These are phyloP conservation scores for Kwoniella shivajii DNA, from an alignment of 1,284 basidiomycete species.

Conservation along the genomic window DNA sequence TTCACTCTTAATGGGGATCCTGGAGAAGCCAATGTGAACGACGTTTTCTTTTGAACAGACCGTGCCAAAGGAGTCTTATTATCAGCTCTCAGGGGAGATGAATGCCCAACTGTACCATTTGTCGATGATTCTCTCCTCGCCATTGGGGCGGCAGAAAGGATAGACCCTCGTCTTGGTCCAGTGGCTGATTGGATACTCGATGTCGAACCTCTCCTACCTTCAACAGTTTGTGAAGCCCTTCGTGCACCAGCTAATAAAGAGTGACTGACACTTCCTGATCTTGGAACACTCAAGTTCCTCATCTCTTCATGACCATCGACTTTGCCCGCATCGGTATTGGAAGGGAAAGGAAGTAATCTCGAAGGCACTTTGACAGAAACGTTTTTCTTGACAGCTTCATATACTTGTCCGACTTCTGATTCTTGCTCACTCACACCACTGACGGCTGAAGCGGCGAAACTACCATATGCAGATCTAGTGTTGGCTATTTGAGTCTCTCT, in stretches of 20 bases:
- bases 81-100: conserved; percentile 13
- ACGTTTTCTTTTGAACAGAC: conserved; percentile 27
- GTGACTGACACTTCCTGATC: conserved; percentile 6
- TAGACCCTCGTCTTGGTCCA: background rate
- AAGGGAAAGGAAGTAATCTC: conserved; percentile 16
- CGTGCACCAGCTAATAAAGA: conserved; percentile 10
- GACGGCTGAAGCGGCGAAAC: conserved; percentile 24
- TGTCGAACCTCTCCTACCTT: background rate
- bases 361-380: conserved; percentile 29
- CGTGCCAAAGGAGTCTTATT: background rate
- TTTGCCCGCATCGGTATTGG: background rate
- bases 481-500: conserved; percentile 9
- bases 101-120: conserved; percentile 1
- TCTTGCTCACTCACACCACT: conserved; percentile 30
- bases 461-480: conserved; percentile 18
- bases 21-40: conserved; percentile 37
- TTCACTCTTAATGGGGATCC: conserved; percentile 31
- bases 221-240: conserved; percentile 2
- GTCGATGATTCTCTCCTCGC: conserved; percentile 1
- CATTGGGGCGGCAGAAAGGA: background rate
- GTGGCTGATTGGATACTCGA: background rate
- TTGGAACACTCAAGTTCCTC: background rate
- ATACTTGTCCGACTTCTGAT: conserved; percentile 37
- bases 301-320: background rate
- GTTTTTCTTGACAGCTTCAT: conserved; percentile 35